Conservation (phyloP, 139 green algal genomes). For the Coelastrella sp. region DNA sequence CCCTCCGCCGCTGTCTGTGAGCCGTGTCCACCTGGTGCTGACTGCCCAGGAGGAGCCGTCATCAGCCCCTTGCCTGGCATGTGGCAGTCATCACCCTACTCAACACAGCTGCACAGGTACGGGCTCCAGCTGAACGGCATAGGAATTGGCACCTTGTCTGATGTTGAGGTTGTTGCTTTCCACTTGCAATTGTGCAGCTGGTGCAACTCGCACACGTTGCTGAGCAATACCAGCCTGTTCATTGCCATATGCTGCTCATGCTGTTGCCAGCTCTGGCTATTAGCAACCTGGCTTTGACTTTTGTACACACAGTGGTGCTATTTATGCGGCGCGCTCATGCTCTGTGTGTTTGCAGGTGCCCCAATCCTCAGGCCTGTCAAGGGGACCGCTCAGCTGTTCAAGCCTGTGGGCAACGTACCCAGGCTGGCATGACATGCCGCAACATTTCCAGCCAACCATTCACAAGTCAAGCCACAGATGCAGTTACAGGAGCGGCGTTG, state of each 20-base stretch:
- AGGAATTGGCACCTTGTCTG: neutral
- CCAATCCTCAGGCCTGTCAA: neutral
- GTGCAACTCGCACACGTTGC: too few species aligned
- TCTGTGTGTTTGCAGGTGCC: neutral
- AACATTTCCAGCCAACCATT: neutral
- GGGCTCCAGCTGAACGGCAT: neutral
- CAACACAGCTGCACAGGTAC: slow-evolving; percentile 12
- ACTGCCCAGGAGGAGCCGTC: neutral
- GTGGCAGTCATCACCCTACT: neutral
- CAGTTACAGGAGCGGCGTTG: too few species aligned
- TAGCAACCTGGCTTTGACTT: too few species aligned
- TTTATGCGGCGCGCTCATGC: neutral
- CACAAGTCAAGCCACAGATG: too few species aligned
- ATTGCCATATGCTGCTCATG: too few species aligned
- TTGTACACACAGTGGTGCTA: too few species aligned
- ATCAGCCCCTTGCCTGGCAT: neutral
- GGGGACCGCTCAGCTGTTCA: neutral
- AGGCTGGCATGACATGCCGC: neutral
- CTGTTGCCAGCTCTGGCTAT: too few species aligned
- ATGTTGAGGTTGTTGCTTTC: neutral
- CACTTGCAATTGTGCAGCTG: too few species aligned
- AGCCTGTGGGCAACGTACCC: neutral
- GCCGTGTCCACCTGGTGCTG: neutral
- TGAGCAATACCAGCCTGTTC: too few species aligned
- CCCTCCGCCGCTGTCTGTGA: neutral